Evolutionary conservation across 768 basidiomycete species (phyloP), one percentile per base, ranked within the genome.

Genomic region (Cubamyces sp.): DNA sequence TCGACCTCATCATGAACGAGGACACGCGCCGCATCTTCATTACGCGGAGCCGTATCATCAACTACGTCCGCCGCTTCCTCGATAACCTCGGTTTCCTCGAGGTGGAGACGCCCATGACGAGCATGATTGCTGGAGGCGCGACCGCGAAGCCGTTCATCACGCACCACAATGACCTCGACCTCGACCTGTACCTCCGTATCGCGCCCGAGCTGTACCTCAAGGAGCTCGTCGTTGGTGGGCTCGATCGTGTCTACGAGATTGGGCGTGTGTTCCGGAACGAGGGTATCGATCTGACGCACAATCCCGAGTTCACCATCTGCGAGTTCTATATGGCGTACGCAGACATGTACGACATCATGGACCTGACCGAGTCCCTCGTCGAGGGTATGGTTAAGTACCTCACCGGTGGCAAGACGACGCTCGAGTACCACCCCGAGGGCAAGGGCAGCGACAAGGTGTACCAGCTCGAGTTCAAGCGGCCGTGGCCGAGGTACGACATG

Each of bases 261-360:
- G 97, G 96, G 2, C 88, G 96, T 43, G 95, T 98, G 14, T 99
- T 98, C 84, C 82, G 97, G 49, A 99, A 98, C 76, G 97, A 99
- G 74, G 92, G 96, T 30, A 99, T 99, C 71, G 97, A 99, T 78
- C 79, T 99, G 66, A 99, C 97, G 18, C 97, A 99, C 76, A 99
- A 99, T 77, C 97, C 97, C 67, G 97, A 99, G 75, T 98, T 98
- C 79, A 92, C 94, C 5, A 96, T 98, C 78, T 98, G 96, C 83
- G 96, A 99, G 79, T 98, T 99, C 78, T 99, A 98, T 73, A 98
- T 99, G 96, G 96, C 97, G 30, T 98, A 98, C 69, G 97, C 97
- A 61, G 97, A 98, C 75, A 96, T 96, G 95, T 90, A 93, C 79
- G 97, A 98, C 72, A 61, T 98, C 60, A 98, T 99, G 96, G 97